Evolutionary conservation across 176 grass and related monocot species (phyloP).

Genomic region (Oryza nivara): DNA sequence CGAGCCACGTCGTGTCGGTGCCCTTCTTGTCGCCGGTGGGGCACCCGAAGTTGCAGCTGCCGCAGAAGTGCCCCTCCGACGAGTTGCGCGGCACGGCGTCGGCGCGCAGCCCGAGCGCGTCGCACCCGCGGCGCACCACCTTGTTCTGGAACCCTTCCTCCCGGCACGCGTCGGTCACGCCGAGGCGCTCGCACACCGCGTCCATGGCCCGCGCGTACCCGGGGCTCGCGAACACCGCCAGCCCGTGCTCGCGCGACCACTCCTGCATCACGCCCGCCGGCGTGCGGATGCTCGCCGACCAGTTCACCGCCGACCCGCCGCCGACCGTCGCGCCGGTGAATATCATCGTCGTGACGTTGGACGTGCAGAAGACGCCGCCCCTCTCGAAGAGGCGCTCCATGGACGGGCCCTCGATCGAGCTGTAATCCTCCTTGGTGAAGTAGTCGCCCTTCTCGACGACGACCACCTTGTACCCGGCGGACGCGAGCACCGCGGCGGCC

Average conservation of each 20-base stretch:
- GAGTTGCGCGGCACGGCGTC: constrained; percentile 77
- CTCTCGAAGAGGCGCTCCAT: constrained; percentile 66
- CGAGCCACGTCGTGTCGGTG: constrained; percentile 89
- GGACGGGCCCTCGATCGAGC: constrained; percentile 72
- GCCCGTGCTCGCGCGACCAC: constrained; percentile 63
- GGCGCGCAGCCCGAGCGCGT: constrained; percentile 60
- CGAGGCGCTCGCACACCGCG: constrained; percentile 64
- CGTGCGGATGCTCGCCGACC: constrained; percentile 88
- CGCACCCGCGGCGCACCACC: constrained; percentile 70
- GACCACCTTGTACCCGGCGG: constrained; percentile 74
- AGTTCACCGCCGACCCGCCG: constrained; percentile 92
- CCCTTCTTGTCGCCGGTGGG: constrained; percentile 74
- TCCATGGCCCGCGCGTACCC: constrained; percentile 68
- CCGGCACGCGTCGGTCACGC: constrained; percentile 54
- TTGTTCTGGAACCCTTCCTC: constrained; percentile 88
- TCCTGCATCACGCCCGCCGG: constrained; percentile 60
- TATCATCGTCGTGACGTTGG: constrained; percentile 55
- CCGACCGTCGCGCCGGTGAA: constrained; percentile 83
- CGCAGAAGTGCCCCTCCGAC: constrained; percentile 70
- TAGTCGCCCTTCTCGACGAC: constrained; percentile 93
- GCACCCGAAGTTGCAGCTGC: constrained; percentile 74
- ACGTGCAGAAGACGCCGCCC: constrained; percentile 60
- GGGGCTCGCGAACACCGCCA: constrained; percentile 53
- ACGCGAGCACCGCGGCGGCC: constrained; percentile 74
- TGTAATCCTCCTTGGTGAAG: constrained; percentile 74